A percentile compares a stretch with the other conserved stretches of the same genome.
phyloP scores from a whole-genome alignment of 805 yeast species.

The Tetrapisispora taiwanensis region DNA sequence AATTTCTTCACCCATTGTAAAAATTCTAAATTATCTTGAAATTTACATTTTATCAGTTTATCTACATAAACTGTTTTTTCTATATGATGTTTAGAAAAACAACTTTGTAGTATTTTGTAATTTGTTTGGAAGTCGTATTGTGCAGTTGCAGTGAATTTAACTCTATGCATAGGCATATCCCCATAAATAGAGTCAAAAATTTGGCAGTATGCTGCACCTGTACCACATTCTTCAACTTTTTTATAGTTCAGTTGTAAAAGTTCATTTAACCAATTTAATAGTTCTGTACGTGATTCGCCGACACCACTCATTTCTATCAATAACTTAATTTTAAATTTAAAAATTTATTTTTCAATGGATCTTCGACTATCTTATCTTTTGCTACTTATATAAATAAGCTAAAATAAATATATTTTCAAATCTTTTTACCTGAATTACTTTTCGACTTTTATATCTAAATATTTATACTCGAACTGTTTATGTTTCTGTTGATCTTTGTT shows the following conservation, averaged over 20 bases:
- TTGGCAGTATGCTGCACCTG: conserved; percentile 93
- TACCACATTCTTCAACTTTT: conserved; percentile 88
- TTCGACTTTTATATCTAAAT: no score
- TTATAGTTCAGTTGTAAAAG: conserved; percentile 54
- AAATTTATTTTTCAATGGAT: no score
- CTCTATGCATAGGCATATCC: conserved; percentile 73
- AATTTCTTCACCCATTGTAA: conserved; percentile 81
- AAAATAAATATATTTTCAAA: no score
- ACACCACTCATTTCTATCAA: conserved; percentile 21
- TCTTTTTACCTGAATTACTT: no score
- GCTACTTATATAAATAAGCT: no score
- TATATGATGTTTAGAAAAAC: conserved; percentile 62
- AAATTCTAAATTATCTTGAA: conserved; percentile 91
- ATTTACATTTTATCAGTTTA: conserved; percentile 68
- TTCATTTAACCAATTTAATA: conserved; percentile 75
- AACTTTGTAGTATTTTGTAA: conserved; percentile 75
- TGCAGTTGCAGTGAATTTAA: conserved; percentile 56
- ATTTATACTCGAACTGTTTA: no score
- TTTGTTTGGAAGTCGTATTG: conserved; percentile 74
- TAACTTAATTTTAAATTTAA: no score
- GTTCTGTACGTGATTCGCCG: conserved; percentile 76
- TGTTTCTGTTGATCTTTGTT: background rate
- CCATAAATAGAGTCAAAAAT: conserved; percentile 75
- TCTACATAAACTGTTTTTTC: conserved; percentile 74
- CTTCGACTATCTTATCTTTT: no score